Evolutionary conservation across 306 rosid species (phyloP), one percentile per base, ranked within the genome.

Genomic region (Lathyrus tuberosus): DNA sequence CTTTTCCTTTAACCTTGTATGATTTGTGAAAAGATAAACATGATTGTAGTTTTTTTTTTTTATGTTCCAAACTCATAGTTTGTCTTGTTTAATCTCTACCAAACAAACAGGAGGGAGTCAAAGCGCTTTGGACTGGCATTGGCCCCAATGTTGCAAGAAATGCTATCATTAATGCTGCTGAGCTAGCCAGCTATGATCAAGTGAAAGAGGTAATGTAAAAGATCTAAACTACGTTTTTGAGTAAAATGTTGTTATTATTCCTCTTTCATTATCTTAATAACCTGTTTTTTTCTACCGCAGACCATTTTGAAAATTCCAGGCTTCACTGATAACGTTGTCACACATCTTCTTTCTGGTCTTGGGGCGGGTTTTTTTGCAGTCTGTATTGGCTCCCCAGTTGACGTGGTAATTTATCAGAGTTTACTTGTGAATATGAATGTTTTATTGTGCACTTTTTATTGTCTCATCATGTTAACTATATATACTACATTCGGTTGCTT

Each of bases 331-430:
- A 88, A 94, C 60, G 83, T 94, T 40, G 72, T 87, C 33, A 94
- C 98, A 73, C 98, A 94, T 81, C 92, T 94, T 56, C 73, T 94
- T 80, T 48, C 98, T 56, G 98, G 97, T 77, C 86, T 94, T 1
- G 98, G 98, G 74, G 98, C 98, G 3, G 98, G 98, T 40, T 90
- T 94, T 70, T 80, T 94, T 20, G 98, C 98, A 43, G 98, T 94
- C 71, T 94, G 97, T 64, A 80, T 94, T 85, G 98, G 98, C 44
- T 94, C 98, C 46, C 98, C 98, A 0, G 98, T 94, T 8, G 98
- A 94, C 60, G 98, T 94, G 98, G 98, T 94, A 90, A 88, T 42
- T 58, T 60, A 6, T 12, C 31, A 26, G 10, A 26, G 35, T 43
- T 57, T 41, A 49, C 56, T 28, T 59, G 22, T 49, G 31, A 71